Evolutionary conservation across 176 grass and related monocot genomes (phyloP).

Genomic region (Alopecurus myosuroides): DNA sequence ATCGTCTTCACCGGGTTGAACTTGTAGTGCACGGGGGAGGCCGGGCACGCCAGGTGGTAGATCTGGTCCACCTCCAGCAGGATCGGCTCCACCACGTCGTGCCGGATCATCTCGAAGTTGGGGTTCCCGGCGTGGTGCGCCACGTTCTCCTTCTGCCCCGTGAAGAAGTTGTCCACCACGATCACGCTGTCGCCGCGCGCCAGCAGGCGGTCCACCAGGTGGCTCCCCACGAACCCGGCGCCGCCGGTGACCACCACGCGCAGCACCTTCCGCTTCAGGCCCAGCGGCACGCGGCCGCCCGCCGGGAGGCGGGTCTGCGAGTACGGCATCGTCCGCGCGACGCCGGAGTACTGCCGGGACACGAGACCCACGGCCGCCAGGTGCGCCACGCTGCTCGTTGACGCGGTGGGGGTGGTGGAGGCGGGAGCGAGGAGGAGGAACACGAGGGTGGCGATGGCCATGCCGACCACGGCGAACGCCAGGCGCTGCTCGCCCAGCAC

Average conservation of each 20-base stretch:
- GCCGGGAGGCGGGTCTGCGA: not conserved
- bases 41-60: conserved; percentile 94
- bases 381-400: not conserved
- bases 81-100: conserved; percentile 92
- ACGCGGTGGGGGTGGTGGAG: not conserved
- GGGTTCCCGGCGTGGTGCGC: conserved; percentile 70
- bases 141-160: conserved; percentile 79
- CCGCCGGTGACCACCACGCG: conserved; percentile 71
- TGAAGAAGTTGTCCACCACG: conserved; percentile 95
- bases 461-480: conserved; percentile 49
- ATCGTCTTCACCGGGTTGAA: conserved; percentile 96
- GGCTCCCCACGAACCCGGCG: conserved; percentile 87
- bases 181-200: conserved; percentile 78
- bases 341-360: conserved; percentile 15
- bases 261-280: conserved; percentile 56
- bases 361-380: conserved; percentile 10
- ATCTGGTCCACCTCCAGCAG: conserved; percentile 95
- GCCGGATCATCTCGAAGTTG: conserved; percentile 72
- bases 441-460: conserved; percentile 41
- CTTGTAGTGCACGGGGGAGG: conserved; percentile 94
- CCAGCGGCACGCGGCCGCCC: conserved; percentile 54
- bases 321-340: conserved; percentile 11
- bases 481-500: conserved; percentile 65
- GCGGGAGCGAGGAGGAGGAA: conserved; percentile 35
- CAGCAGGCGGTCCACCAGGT: conserved; percentile 75